Percentiles rank a stretch among this genome's conserved stretches.
Evolutionary conservation across 1,139 yeast species (phyloP).

Genomic region (Geotrichum histeridarum): DNA sequence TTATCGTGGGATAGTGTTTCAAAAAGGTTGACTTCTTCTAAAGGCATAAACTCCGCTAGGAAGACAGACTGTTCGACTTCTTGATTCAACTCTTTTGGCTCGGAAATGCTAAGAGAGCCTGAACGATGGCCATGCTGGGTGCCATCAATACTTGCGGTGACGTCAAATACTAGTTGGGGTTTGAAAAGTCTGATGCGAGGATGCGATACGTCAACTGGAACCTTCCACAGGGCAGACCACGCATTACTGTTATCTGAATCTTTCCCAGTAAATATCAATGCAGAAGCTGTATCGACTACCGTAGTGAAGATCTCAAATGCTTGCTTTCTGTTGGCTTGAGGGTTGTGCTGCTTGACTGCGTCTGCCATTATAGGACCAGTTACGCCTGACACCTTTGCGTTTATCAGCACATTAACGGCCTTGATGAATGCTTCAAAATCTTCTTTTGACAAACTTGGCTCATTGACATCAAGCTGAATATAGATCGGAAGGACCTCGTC

Average conservation of each 20-base stretch:
- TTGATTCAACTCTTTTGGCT: conserved; percentile 1
- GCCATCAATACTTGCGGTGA: conserved; percentile 12
- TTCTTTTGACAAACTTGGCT: conserved; percentile 1
- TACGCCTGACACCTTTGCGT: conserved; percentile 15
- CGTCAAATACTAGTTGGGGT: conserved; percentile 22
- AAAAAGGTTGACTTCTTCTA: conserved; percentile 25
- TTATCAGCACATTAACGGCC: conserved; percentile 12
- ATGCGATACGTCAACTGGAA: conserved; percentile 28
- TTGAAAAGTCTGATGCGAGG: conserved; percentile 29
- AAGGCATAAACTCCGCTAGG: conserved; percentile 25
- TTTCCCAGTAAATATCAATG: conserved; percentile 9
- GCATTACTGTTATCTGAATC: not conserved
- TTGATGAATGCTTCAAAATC: conserved; percentile 11
- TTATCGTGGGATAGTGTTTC: conserved; percentile 24
- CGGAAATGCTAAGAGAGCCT: not conserved
- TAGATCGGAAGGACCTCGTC: conserved; percentile 18
- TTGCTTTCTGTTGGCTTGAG: conserved; percentile 9
- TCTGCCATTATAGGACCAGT: conserved; percentile 6
- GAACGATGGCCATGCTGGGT: conserved; percentile 1
- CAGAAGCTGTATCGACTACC: conserved; percentile 6
- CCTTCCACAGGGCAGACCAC: conserved; percentile 27
- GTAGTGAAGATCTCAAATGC: conserved; percentile 18
- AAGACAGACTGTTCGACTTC: conserved; percentile 5
- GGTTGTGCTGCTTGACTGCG: not conserved
- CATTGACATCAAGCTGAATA: conserved; percentile 13